Evolutionary conservation across 345 rosid species (phyloP).

Genomic region (Arabidopsis thaliana): TAIR10.1 NC_003076.8:22489001-22489500

Average conservation of each 20-base stretch:
- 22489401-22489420: slow-evolving; percentile 5
- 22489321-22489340: slow-evolving; percentile 37
- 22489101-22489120: slow-evolving; percentile 56
- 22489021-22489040: slow-evolving; percentile 80
- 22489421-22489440: slow-evolving; percentile 19
- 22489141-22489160: slow-evolving; percentile 67
- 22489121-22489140: slow-evolving; percentile 36
- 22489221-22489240: slow-evolving; percentile 75
- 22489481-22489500: slow-evolving; percentile 40
- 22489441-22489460: neutral
- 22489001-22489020: slow-evolving; percentile 74
- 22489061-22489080: slow-evolving; percentile 98
- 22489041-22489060: slow-evolving; percentile 96
- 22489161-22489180: slow-evolving; percentile 73
- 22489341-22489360: slow-evolving; percentile 23
- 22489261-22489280: slow-evolving; percentile 49
- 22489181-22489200: slow-evolving; percentile 72
- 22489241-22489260: slow-evolving; percentile 82
- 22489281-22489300: slow-evolving; percentile 53
- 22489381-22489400: neutral
- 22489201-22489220: slow-evolving; percentile 64
- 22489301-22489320: slow-evolving; percentile 56
- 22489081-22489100: slow-evolving; percentile 84
- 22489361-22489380: slow-evolving; percentile 35
- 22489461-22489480: slow-evolving; percentile 48